Percentiles rank a stretch among this genome's conserved stretches.
Evolutionary conservation across 2,329 filamentous ascomycete genomes (phyloP).

Genomic region (Pseudogymnoascus sp.): DNA sequence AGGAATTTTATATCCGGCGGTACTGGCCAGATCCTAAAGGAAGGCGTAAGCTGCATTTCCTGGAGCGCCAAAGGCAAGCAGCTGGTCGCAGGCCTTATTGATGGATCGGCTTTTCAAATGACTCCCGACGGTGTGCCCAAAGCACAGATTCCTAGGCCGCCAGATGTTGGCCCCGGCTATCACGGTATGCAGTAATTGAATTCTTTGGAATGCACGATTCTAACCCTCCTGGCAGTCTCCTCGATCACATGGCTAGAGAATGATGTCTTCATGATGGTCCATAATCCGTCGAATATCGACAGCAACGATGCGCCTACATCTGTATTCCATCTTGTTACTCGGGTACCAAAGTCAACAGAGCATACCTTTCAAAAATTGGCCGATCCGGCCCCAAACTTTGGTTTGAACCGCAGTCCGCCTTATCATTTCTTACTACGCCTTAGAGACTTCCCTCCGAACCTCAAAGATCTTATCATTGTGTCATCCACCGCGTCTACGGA

Average conservation of each 20-base stretch:
- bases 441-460: slow-evolving; percentile 67
- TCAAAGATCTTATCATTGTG: slow-evolving; percentile 75
- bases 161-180: slow-evolving; percentile 51
- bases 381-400: slow-evolving; percentile 67
- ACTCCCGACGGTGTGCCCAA: slow-evolving; percentile 71
- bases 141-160: slow-evolving; percentile 69
- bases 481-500: slow-evolving; percentile 73
- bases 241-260: slow-evolving; percentile 85
- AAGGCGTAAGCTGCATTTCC: slow-evolving; percentile 70
- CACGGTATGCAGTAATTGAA: slow-evolving; percentile 47
- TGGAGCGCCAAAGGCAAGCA: slow-evolving; percentile 96
- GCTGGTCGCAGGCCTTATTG: slow-evolving; percentile 71
- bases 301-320: slow-evolving; percentile 48
- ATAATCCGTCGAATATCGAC: slow-evolving; percentile 57
- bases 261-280: slow-evolving; percentile 70
- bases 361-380: slow-evolving; percentile 68
- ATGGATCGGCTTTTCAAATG: slow-evolving; percentile 77
- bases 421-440: slow-evolving; percentile 73
- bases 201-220: background rate
- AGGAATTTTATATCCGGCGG: slow-evolving; percentile 47
- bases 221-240: slow-evolving; percentile 47
- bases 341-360: slow-evolving; percentile 44
- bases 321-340: slow-evolving; percentile 70
- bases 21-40: slow-evolving; percentile 58
- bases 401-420: slow-evolving; percentile 54